Percentiles rank a stretch among this genome's conserved stretches.
Conservation (phyloP, 768 basidiomycete species). For the Rhodotorula kratochvilovae region DNA sequence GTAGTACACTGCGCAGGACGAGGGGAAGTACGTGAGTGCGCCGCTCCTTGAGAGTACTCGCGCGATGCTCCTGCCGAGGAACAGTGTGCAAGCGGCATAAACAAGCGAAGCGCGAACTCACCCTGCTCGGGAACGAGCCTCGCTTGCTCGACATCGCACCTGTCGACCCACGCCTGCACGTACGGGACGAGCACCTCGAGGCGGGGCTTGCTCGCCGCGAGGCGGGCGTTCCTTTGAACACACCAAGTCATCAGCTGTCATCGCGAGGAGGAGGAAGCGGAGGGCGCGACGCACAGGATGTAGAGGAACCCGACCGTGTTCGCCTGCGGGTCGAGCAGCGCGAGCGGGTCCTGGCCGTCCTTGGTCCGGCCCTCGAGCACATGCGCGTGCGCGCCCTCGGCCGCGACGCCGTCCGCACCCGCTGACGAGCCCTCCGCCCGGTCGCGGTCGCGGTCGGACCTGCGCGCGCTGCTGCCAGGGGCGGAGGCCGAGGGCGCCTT, state of each 20-base stretch:
- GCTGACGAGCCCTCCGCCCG: slow-evolving; percentile 42
- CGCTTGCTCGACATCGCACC: slow-evolving; percentile 8
- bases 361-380: slow-evolving; percentile 46
- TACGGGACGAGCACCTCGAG: background rate
- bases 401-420: slow-evolving; percentile 55
- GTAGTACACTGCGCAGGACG: slow-evolving; percentile 1
- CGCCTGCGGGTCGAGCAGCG: slow-evolving; percentile 55
- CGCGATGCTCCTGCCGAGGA: no score
- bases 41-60: no score
- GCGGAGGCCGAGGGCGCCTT: slow-evolving; percentile 52
- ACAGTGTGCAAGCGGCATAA: no score
- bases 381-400: background rate
- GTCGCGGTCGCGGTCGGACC: background rate
- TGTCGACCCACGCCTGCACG: background rate
- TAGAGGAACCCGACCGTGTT: slow-evolving; percentile 67
- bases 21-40: background rate
- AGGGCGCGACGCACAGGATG: slow-evolving; percentile 59
- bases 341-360: slow-evolving; percentile 65
- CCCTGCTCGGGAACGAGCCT: slow-evolving; percentile 15
- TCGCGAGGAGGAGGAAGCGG: no score
- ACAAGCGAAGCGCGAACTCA: no score
- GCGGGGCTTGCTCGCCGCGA: background rate
- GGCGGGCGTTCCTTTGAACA: slow-evolving; percentile 5
- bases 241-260: background rate
- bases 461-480: background rate